These are phyloP conservation scores for Lachnellula subtilissima DNA, from an alignment of 2,329 filamentous ascomycete genomes.

Conservation along the genomic window DNA sequence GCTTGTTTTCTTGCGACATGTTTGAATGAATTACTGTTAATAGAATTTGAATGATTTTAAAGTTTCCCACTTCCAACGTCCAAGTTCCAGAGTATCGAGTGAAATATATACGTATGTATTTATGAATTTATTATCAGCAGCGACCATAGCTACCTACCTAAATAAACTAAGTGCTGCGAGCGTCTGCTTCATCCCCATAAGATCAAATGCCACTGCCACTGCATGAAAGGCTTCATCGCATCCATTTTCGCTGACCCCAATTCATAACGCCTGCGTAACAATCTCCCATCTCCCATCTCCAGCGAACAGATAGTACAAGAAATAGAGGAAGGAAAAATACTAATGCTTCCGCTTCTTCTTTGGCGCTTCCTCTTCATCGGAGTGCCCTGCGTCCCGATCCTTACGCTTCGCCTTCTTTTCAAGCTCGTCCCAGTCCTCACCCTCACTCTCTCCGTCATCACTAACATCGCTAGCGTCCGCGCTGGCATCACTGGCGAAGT, in stretches of 20 bases:
- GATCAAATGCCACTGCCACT: too few species aligned
- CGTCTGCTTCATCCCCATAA: too few species aligned
- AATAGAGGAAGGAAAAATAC: background rate
- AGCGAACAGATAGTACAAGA: background rate
- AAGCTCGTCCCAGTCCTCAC: conserved; percentile 91
- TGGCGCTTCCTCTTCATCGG: conserved; percentile 69
- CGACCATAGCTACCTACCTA: background rate
- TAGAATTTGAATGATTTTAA: background rate
- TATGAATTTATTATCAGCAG: background rate
- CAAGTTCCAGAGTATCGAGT: background rate
- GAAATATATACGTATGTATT: background rate
- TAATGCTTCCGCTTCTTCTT: conserved; percentile 63
- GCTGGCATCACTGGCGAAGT: conserved; percentile 86
- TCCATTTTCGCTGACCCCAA: too few species aligned
- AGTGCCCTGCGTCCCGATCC: conserved; percentile 58
- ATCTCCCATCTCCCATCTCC: background rate
- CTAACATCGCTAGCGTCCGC: conserved; percentile 71
- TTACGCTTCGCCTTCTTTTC: conserved; percentile 87
- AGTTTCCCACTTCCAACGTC: background rate
- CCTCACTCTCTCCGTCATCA: conserved; percentile 70
- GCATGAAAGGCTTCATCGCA: too few species aligned
- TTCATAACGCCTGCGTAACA: background rate
- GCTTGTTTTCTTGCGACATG: too few species aligned
- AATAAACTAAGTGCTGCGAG: background rate
- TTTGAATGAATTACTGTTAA: too few species aligned